phyloP scores from a whole-genome alignment of 441 rosid species.

The Erysimum cheiri region DNA sequence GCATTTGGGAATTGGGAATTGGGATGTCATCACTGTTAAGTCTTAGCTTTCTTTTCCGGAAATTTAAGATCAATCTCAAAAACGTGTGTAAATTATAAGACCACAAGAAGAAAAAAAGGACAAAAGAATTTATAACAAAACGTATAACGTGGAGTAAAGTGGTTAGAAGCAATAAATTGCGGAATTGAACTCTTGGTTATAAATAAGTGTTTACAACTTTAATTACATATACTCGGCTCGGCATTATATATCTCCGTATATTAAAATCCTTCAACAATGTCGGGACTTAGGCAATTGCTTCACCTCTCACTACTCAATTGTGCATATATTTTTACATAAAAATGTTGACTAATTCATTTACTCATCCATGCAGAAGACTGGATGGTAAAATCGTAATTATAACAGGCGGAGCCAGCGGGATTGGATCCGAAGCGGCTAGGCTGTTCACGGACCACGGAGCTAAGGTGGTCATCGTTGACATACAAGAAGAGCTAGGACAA shows the following conservation, averaged over 20 bases:
- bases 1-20: no score
- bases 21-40: no score
- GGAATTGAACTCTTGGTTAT: neutral
- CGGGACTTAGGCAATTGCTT: neutral
- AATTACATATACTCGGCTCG: neutral
- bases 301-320: neutral
- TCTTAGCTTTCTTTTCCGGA: no score
- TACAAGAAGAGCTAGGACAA: constrained; percentile 41
- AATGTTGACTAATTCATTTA: neutral
- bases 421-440: constrained; percentile 49
- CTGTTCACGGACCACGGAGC: constrained; percentile 49
- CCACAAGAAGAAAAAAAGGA: no score
- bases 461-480: constrained; percentile 45
- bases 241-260: neutral
- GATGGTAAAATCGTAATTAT: constrained; percentile 50
- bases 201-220: neutral
- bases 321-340: neutral
- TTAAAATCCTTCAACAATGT: neutral
- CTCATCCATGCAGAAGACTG: constrained; percentile 28
- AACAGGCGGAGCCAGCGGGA: constrained; percentile 54
- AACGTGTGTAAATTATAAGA: no score
- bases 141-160: no score
- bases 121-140: no score
- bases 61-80: no score
- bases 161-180: neutral